Percentiles rank a stretch among this genome's conserved stretches.
phyloP scores from a whole-genome alignment of 2,329 filamentous ascomycete species.

The Pestalotiopsis sp. region DNA sequence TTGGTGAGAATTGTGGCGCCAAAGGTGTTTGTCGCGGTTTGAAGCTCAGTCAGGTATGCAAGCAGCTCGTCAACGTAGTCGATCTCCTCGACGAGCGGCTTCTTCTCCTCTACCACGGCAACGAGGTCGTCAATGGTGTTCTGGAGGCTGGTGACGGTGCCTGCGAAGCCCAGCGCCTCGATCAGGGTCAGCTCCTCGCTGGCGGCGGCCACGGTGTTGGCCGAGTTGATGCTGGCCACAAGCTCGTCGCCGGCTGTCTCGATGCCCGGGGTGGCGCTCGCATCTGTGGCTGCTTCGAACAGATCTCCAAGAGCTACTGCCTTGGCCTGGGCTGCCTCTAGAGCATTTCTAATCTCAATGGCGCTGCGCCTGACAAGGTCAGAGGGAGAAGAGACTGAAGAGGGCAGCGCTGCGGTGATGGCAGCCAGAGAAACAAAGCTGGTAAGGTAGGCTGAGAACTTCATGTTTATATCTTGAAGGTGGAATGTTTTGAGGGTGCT shows the following conservation, averaged over 20 bases:
- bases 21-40: conserved; percentile 4
- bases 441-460: not conserved
- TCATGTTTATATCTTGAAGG: not conserved
- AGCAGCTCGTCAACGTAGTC: conserved; percentile 2
- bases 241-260: not conserved
- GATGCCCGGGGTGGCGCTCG: not conserved
- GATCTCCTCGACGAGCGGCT: conserved; percentile 4
- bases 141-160: conserved; percentile 6
- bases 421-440: not conserved
- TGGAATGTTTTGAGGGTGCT: not conserved
- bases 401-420: not conserved
- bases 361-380: not conserved
- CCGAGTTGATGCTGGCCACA: not conserved
- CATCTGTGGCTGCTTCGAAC: not conserved
- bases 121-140: conserved; percentile 2
- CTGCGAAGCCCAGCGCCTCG: conserved; percentile 7
- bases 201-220: not conserved
- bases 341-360: not conserved
- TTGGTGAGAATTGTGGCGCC: conserved; percentile 9
- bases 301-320: not conserved
- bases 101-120: conserved; percentile 1
- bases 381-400: not conserved
- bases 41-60: not conserved
- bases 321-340: not conserved
- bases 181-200: conserved; percentile 1